phyloP scores from a whole-genome alignment of 1,139 yeast genomes.

The Yamadazyma kanchanaburiensis region DNA sequence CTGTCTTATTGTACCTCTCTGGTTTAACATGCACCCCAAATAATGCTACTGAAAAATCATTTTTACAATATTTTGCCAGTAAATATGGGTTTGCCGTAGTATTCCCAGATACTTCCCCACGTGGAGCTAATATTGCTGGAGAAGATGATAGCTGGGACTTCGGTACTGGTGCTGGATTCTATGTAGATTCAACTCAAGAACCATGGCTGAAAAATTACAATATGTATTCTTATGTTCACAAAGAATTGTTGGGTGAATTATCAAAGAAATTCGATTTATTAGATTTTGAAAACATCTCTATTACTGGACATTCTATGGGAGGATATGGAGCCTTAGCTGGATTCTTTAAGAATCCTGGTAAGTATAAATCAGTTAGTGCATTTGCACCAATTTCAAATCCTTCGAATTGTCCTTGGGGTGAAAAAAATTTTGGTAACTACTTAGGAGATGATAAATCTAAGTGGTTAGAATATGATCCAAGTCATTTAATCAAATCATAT shows the following conservation, averaged over 20 bases:
- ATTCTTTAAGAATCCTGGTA: conserved; percentile 68
- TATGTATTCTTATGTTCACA: conserved; percentile 81
- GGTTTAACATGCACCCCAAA: conserved; percentile 94
- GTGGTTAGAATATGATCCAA: conserved; percentile 83
- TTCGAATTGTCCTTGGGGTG: conserved; percentile 71
- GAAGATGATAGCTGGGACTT: conserved; percentile 86
- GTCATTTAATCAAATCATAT: conserved; percentile 60
- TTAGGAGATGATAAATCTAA: conserved; percentile 56
- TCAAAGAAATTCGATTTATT: conserved; percentile 45
- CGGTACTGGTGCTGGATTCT: conserved; percentile 95
- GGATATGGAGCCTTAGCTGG: conserved; percentile 91
- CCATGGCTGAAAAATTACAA: conserved; percentile 74
- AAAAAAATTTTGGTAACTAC: conserved; percentile 76
- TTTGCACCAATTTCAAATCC: conserved; percentile 92
- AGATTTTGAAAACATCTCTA: conserved; percentile 59
- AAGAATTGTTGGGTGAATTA: conserved; percentile 62
- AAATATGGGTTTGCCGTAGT: conserved; percentile 83
- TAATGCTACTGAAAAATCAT: conserved; percentile 94
- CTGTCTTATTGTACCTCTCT: conserved; percentile 76
- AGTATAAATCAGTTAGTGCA: conserved; percentile 81
- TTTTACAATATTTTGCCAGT: conserved; percentile 77
- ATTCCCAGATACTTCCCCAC: conserved; percentile 95
- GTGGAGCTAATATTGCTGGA: conserved; percentile 82
- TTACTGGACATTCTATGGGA: conserved; percentile 98
- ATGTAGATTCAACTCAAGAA: conserved; percentile 73